phyloP scores from a whole-genome alignment of 305 asterid genomes.

The Solanum aculeatissimum region DNA sequence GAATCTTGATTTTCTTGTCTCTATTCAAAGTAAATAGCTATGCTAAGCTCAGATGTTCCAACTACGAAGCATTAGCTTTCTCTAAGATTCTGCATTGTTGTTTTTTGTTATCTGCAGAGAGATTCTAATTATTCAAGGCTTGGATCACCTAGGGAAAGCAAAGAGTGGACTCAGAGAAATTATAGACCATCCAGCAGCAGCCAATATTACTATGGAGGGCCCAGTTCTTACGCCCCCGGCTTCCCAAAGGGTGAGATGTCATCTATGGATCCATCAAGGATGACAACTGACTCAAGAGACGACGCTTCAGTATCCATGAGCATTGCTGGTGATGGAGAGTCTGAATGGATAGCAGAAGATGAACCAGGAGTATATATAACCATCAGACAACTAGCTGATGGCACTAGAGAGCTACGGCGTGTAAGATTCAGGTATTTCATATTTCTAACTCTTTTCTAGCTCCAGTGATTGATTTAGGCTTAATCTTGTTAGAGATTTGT shows the following conservation, averaged over 20 bases:
- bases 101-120: constrained; percentile 42
- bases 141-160: constrained; percentile 77
- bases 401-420: constrained; percentile 90
- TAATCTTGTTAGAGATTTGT: neutral
- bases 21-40: neutral
- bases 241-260: constrained; percentile 26
- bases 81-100: neutral
- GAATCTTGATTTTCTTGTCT: neutral
- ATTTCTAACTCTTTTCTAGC: neutral
- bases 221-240: neutral
- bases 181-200: constrained; percentile 1
- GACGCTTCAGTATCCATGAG: constrained; percentile 77
- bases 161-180: constrained; percentile 65
- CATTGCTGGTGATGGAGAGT: constrained; percentile 84
- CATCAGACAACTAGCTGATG: constrained; percentile 86
- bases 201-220: neutral
- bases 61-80: neutral
- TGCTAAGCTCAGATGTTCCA: neutral
- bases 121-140: constrained; percentile 81
- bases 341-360: constrained; percentile 95
- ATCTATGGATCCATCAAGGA: constrained; percentile 72
- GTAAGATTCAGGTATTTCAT: constrained; percentile 82
- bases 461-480: neutral
- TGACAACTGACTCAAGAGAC: constrained; percentile 67
- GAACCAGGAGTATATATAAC: constrained; percentile 95